phyloP scores from a whole-genome alignment of 2,329 filamentous ascomycete genomes.

The Ophiosphaerella korrae region DNA sequence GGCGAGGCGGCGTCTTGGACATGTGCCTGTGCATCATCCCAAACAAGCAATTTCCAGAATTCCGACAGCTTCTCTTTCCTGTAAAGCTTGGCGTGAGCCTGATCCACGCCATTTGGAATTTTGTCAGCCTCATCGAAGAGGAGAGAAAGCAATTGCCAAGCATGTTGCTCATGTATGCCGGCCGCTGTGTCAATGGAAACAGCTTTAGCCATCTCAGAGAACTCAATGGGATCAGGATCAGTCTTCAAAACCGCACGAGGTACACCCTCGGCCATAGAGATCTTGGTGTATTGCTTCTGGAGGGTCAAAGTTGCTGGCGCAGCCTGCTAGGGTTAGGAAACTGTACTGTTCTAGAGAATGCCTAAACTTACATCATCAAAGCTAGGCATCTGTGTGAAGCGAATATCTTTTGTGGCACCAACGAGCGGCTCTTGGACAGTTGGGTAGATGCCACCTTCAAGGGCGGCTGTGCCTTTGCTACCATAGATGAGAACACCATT shows the following conservation, averaged over 20 bases:
- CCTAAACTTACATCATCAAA: conserved; percentile 46
- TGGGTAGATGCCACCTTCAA: conserved; percentile 58
- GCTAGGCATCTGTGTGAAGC: conserved; percentile 67
- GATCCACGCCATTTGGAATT: conserved; percentile 46
- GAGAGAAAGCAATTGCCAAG: conserved; percentile 86
- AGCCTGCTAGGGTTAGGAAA: conserved; percentile 50
- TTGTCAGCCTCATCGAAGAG: conserved; percentile 71
- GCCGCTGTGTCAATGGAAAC: conserved; percentile 45
- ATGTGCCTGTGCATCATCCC: conserved; percentile 46
- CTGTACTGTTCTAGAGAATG: not conserved
- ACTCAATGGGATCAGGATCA: conserved; percentile 56
- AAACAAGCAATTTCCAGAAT: conserved; percentile 62
- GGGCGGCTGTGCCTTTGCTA: conserved; percentile 50
- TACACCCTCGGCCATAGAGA: conserved; percentile 54
- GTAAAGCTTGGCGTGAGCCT: conserved; percentile 48
- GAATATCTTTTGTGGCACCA: conserved; percentile 67
- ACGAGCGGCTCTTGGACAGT: conserved; percentile 64
- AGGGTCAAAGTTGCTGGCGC: conserved; percentile 60
- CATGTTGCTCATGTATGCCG: conserved; percentile 67
- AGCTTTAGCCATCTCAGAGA: conserved; percentile 56
- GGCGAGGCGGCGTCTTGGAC: conserved; percentile 64
- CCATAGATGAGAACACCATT: conserved; percentile 74
- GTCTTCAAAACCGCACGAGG: conserved; percentile 62
- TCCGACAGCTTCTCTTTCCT: conserved; percentile 68
- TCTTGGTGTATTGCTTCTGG: conserved; percentile 61